phyloP scores from a whole-genome alignment of 2,329 filamentous ascomycete species.

The Penicillium brasilianum region DNA sequence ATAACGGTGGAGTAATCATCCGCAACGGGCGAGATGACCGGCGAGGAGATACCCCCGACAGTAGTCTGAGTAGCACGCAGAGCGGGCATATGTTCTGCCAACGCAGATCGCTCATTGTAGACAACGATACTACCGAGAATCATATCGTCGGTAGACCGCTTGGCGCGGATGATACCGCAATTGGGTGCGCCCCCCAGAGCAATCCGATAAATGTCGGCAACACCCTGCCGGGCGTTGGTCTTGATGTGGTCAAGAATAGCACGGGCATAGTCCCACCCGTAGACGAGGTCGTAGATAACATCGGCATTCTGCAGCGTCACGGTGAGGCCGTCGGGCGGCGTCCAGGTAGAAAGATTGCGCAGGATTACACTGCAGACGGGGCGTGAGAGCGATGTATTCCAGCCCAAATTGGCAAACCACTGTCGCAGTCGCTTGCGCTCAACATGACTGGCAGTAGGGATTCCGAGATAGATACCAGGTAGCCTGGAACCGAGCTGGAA shows the following conservation, averaged over 20 bases:
- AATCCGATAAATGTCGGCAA: constrained; percentile 77
- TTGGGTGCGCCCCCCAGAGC: constrained; percentile 73
- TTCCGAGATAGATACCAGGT: constrained; percentile 84
- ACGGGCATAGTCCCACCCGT: constrained; percentile 76
- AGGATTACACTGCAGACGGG: constrained; percentile 75
- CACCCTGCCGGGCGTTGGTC: constrained; percentile 74
- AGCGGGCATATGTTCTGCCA: constrained; percentile 72
- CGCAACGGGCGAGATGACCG: constrained; percentile 71
- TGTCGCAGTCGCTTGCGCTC: constrained; percentile 67
- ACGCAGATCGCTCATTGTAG: constrained; percentile 70
- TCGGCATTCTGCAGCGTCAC: constrained; percentile 74
- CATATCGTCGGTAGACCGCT: constrained; percentile 68
- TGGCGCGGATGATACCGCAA: constrained; percentile 83
- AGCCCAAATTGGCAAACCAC: constrained; percentile 91
- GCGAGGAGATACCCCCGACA: constrained; percentile 78
- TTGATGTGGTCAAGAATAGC: constrained; percentile 76
- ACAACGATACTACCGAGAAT: constrained; percentile 80
- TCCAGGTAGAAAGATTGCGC: constrained; percentile 73
- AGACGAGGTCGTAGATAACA: constrained; percentile 81
- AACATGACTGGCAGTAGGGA: constrained; percentile 69
- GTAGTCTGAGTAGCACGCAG: constrained; percentile 62
- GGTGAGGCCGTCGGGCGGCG: constrained; percentile 75
- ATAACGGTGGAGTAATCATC: constrained; percentile 73
- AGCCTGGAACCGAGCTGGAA: constrained; percentile 82
- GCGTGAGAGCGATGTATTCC: constrained; percentile 72